Evolutionary conservation across 352 stramenopile genomes (phyloP).

Genomic region (Thalassiosira mediterranea): DNA sequence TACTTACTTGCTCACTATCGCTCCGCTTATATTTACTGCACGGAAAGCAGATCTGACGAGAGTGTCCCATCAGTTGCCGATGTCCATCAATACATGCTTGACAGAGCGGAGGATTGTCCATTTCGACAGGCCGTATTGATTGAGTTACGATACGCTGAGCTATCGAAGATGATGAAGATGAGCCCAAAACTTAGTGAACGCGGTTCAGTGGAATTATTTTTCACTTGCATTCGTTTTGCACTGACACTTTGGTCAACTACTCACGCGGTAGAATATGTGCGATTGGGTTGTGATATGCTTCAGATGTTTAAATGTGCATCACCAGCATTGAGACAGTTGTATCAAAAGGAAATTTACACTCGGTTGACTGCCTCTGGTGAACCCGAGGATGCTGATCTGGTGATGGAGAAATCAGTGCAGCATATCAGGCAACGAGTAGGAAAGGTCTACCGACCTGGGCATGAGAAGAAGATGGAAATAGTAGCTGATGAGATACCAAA

Average conservation of each 20-base stretch:
- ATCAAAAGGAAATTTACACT: constrained; percentile 25
- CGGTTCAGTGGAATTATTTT: constrained; percentile 24
- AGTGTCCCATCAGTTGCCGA: constrained; percentile 14
- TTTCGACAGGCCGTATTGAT: constrained; percentile 11
- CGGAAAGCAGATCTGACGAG: background rate
- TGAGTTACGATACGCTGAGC: constrained; percentile 14
- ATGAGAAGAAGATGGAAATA: constrained; percentile 15
- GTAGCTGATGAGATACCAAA: background rate
- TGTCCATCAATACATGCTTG: constrained; percentile 30
- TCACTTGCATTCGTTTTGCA: constrained; percentile 21
- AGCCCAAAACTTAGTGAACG: constrained; percentile 10
- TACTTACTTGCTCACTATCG: constrained; percentile 20
- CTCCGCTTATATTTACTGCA: constrained; percentile 5
- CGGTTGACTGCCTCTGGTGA: constrained; percentile 5
- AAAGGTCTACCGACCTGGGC: constrained; percentile 5
- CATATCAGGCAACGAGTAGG: constrained; percentile 5
- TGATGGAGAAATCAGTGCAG: constrained; percentile 21
- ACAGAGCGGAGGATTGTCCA: constrained; percentile 22
- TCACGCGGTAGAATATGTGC: constrained; percentile 20
- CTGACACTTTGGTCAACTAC: constrained; percentile 25
- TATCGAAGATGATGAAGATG: constrained; percentile 27
- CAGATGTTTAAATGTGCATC: constrained; percentile 16
- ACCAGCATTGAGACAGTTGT: constrained; percentile 12
- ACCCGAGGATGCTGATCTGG: constrained; percentile 9
- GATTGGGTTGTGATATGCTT: constrained; percentile 23